Conservation (phyloP, 192 early-diverging fungal species). For the Coemansia biformis region DNA sequence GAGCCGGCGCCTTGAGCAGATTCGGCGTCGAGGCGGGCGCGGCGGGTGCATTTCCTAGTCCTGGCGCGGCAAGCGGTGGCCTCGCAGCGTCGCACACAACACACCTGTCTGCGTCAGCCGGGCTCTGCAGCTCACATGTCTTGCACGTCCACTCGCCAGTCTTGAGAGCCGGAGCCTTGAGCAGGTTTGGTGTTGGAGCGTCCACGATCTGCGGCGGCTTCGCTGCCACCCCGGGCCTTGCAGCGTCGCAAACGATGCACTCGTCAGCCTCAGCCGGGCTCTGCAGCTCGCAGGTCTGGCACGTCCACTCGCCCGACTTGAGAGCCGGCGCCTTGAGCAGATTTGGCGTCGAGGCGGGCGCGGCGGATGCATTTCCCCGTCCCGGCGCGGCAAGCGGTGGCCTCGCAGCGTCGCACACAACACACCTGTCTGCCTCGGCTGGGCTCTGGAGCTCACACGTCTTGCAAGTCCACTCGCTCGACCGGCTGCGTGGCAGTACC, state of each 20-base stretch:
- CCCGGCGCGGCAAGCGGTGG: no score
- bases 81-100: slow-evolving; percentile 23
- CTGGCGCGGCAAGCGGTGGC: slow-evolving; percentile 10
- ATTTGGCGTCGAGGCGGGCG: no score
- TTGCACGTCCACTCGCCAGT: slow-evolving; percentile 24
- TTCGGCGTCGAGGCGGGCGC: slow-evolving; percentile 1
- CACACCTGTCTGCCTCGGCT: slow-evolving; percentile 6
- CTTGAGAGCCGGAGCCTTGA: neutral
- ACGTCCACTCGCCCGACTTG: slow-evolving; percentile 26
- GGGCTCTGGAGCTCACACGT: slow-evolving; percentile 22
- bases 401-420: slow-evolving; percentile 20
- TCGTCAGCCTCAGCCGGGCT: slow-evolving; percentile 9
- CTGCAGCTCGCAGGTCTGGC: slow-evolving; percentile 21
- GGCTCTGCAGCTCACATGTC: slow-evolving; percentile 14
- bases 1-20: neutral
- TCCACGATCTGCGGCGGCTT: no score
- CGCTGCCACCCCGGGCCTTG: slow-evolving; percentile 5
- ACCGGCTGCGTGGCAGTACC: neutral
- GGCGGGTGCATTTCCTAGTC: no score
- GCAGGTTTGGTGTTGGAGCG: slow-evolving; percentile 7
- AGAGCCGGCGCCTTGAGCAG: slow-evolving; percentile 1
- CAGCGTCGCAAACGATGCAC: slow-evolving; percentile 25
- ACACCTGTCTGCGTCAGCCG: slow-evolving; percentile 10
- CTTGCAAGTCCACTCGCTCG: slow-evolving; percentile 15
- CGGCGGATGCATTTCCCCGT: no score